These are phyloP conservation scores for Coemansia aciculifera DNA, from an alignment of 192 early-diverging fungal species.

Conservation along the genomic window DNA sequence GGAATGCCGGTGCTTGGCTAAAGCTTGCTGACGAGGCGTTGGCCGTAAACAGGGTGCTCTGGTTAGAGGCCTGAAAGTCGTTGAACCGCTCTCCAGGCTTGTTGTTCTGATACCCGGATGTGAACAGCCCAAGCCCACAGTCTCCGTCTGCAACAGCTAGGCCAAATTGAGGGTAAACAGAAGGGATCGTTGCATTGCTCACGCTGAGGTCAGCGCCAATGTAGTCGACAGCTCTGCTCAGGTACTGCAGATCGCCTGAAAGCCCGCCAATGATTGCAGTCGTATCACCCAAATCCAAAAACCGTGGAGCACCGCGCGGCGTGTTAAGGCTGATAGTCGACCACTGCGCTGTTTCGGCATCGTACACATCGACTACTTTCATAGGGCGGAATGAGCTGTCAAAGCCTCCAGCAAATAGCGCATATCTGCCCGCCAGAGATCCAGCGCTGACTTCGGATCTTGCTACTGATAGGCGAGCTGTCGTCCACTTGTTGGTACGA, in stretches of 20 bases:
- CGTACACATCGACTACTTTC: constrained; percentile 50
- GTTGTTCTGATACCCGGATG: constrained; percentile 49
- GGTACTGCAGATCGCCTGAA: constrained; percentile 52
- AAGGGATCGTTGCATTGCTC: constrained; percentile 13
- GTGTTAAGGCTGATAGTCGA: constrained; percentile 19
- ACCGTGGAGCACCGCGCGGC: constrained; percentile 32
- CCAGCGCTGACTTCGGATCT: constrained; percentile 42
- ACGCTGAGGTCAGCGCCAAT: constrained; percentile 23
- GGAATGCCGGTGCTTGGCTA: constrained; percentile 23
- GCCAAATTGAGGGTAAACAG: constrained; percentile 44
- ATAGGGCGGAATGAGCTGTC: constrained; percentile 34
- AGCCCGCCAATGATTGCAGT: constrained; percentile 45
- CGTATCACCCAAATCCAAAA: constrained; percentile 33
- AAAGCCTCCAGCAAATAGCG: constrained; percentile 53
- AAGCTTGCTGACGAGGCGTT: not conserved
- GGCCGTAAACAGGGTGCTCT: constrained; percentile 31
- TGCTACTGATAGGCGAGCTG: constrained; percentile 25
- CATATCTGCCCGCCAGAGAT: constrained; percentile 47
- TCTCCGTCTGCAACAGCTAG: constrained; percentile 23
- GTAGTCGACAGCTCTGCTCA: constrained; percentile 48
- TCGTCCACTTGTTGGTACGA: constrained; percentile 33
- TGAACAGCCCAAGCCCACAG: constrained; percentile 32
- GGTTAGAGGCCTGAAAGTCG: constrained; percentile 49
- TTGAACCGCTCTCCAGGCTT: constrained; percentile 52
- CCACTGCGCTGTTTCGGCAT: constrained; percentile 41